phyloP scores from a whole-genome alignment of 768 basidiomycete species.

The Leccinum disarticulatum region DNA sequence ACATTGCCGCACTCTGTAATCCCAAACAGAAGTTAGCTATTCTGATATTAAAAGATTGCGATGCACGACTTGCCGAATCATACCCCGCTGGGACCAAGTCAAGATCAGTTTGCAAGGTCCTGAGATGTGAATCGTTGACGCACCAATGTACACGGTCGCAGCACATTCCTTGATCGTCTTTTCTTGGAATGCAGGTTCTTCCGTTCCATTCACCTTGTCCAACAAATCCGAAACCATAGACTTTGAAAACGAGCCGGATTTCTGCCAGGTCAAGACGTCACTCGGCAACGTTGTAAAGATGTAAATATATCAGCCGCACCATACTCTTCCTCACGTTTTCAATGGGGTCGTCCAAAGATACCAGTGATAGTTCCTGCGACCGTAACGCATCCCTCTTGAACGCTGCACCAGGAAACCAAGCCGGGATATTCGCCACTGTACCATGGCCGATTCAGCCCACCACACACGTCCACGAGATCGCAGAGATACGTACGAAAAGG shows the following conservation, averaged over 20 bases:
- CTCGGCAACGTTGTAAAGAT: not conserved
- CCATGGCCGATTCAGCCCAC: constrained; percentile 3
- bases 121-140: not conserved
- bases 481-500: constrained; percentile 27
- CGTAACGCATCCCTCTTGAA: constrained; percentile 30
- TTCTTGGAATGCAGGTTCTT: constrained; percentile 19
- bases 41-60: not conserved
- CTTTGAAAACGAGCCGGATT: constrained; percentile 22
- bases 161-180: constrained; percentile 29
- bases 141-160: constrained; percentile 34
- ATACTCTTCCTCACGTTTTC: constrained; percentile 28
- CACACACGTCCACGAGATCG: not conserved
- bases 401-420: constrained; percentile 31
- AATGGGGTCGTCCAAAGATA: constrained; percentile 26
- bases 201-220: constrained; percentile 13
- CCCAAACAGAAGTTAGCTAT: too few species aligned
- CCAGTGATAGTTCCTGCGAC: constrained; percentile 27
- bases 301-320: constrained; percentile 15
- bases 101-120: not conserved
- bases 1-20: constrained; percentile 24
- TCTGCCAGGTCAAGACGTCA: constrained; percentile 15
- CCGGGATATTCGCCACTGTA: constrained; percentile 29
- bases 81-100: constrained; percentile 23
- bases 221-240: constrained; percentile 34
- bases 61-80: constrained; percentile 22